phyloP scores from a whole-genome alignment of 2,329 filamentous ascomycete genomes.

The Camptophora hylomeconis region DNA sequence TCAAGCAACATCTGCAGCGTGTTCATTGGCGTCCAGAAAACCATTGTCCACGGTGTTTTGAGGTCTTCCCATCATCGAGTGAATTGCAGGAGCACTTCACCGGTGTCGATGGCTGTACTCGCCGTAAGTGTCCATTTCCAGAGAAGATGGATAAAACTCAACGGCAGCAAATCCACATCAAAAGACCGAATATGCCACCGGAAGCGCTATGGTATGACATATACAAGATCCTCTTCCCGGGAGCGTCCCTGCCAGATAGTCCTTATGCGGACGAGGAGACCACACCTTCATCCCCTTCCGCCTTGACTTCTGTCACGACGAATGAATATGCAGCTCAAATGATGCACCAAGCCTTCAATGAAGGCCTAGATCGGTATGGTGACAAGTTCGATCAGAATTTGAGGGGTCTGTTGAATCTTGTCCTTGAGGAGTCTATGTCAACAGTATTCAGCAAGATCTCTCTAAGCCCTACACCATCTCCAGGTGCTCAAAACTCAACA shows the following conservation, averaged over 20 bases:
- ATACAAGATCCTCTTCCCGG: conserved; percentile 14
- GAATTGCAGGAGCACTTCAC: conserved; percentile 9
- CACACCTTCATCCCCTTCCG: too few species aligned
- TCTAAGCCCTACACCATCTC: too few species aligned
- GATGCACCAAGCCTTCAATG: too few species aligned
- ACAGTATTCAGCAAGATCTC: too few species aligned
- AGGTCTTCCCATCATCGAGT: conserved; percentile 9
- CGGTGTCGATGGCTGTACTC: conserved; percentile 5
- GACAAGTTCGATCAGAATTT: too few species aligned
- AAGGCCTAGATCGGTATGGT: too few species aligned
- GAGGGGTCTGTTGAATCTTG: too few species aligned
- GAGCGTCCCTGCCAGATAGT: conserved; percentile 9
- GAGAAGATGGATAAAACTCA: conserved; percentile 15
- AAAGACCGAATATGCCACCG: conserved; percentile 10
- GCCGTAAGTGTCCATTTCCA: conserved; percentile 13
- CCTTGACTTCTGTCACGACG: too few species aligned
- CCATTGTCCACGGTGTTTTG: conserved; percentile 11
- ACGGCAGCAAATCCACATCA: conserved; percentile 13
- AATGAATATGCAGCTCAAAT: too few species aligned
- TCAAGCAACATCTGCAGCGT: conserved; percentile 17
- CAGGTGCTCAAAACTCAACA: too few species aligned
- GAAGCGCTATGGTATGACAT: conserved; percentile 16
- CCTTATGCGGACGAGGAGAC: conserved; percentile 17
- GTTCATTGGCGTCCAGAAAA: conserved; percentile 10
- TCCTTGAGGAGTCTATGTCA: too few species aligned